A percentile compares a stretch with the other conserved stretches of the same genome.
phyloP scores from a whole-genome alignment of 2,329 filamentous ascomycete species.

The Ceratocystis destructans region DNA sequence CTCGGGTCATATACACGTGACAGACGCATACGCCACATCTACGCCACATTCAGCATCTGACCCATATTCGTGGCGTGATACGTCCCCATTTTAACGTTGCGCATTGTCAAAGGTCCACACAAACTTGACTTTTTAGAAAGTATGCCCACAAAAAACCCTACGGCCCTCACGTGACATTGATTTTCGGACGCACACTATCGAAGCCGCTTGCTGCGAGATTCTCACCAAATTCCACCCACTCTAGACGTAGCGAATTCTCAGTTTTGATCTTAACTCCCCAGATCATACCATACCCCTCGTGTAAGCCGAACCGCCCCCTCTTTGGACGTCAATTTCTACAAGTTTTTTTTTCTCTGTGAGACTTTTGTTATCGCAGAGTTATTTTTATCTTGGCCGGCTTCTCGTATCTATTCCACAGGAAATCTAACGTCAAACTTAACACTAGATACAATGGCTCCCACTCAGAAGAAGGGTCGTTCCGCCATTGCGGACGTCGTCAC shows the following conservation, averaged over 20 bases:
- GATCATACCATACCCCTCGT: slow-evolving; percentile 19
- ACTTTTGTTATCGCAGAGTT: slow-evolving; percentile 15
- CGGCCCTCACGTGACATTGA: slow-evolving; percentile 14
- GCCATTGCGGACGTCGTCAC: slow-evolving; percentile 98
- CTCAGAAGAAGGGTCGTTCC: slow-evolving; percentile 66
- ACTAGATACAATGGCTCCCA: slow-evolving; percentile 49
- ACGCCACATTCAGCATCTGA: background rate
- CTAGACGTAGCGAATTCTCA: slow-evolving; percentile 19
- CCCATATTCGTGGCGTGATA: background rate
- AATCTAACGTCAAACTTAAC: slow-evolving; percentile 27
- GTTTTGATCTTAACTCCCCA: slow-evolving; percentile 19
- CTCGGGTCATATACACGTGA: slow-evolving; percentile 16
- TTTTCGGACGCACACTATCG: slow-evolving; percentile 18
- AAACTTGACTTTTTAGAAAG: slow-evolving; percentile 13
- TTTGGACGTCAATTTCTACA: slow-evolving; percentile 10
- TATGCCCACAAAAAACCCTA: slow-evolving; percentile 19
- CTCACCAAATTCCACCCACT: slow-evolving; percentile 20
- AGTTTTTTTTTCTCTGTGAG: background rate
- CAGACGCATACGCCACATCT: background rate
- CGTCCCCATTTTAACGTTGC: slow-evolving; percentile 11
- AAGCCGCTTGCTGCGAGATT: slow-evolving; percentile 17
- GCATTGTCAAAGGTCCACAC: slow-evolving; percentile 11
- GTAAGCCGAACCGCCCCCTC: slow-evolving; percentile 17
- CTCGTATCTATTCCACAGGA: slow-evolving; percentile 16
- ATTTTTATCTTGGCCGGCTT: slow-evolving; percentile 17